Conservation (phyloP, 306 rosid species). For the Lotus japonicus region DNA sequence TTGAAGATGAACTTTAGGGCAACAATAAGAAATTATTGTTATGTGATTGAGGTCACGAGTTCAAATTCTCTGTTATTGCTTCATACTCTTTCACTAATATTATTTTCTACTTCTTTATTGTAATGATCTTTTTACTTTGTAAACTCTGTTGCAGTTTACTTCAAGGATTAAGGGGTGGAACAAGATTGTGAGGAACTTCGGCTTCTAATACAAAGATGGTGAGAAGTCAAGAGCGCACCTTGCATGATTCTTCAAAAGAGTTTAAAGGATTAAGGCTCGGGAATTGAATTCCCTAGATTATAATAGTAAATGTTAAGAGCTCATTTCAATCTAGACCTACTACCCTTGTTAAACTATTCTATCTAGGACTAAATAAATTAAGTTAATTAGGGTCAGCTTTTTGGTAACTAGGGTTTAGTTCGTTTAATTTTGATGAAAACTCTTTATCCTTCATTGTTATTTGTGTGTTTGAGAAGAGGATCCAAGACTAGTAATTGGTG, state of each 20-base stretch:
- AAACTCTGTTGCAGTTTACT: constrained; percentile 26
- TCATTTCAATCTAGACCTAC: constrained; percentile 24
- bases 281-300: constrained; percentile 81
- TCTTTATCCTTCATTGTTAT: constrained; percentile 9
- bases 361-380: not conserved
- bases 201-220: constrained; percentile 24
- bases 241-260: constrained; percentile 39
- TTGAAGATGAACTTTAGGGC: too few relatives aligned
- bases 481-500: not conserved
- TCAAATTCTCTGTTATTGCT: too few relatives aligned
- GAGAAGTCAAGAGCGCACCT: constrained; percentile 99
- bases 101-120: too few relatives aligned
- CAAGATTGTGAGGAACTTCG: constrained; percentile 31
- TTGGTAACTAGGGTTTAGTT: constrained; percentile 26
- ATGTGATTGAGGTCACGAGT: too few relatives aligned
- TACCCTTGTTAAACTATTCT: constrained; percentile 17
- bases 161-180: constrained; percentile 17
- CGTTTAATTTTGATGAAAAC: constrained; percentile 12
- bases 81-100: too few relatives aligned
- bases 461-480: constrained; percentile 28
- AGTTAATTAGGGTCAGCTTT: constrained; percentile 17
- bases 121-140: too few relatives aligned
- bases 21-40: too few relatives aligned
- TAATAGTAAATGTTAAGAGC: constrained; percentile 20
- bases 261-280: constrained; percentile 82